Evolutionary conservation across 148 eudicot genomes (phyloP), one percentile per base, ranked within the genome.

Genomic region (Polygonum aviculare): DNA sequence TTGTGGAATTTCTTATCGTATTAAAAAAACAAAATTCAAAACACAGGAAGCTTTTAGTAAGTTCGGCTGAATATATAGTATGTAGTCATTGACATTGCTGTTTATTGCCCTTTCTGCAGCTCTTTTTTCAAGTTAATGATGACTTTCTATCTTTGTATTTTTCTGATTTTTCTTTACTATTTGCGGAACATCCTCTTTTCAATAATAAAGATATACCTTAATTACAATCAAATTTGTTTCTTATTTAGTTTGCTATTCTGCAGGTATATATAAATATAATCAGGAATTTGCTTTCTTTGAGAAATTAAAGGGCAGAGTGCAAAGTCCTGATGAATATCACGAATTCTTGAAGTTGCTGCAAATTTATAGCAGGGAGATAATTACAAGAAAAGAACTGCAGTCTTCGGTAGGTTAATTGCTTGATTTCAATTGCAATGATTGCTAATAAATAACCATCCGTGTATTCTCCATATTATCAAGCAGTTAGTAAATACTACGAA

Each of bases 291-390:
- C 84, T 59, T 83, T 86, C 73, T 82, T 79, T 67, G 88, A 85
- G 80, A 86, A 81, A 72, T 85, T 88, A 72, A 86, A 81, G 80
- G 90, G 86, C 19, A 80, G 84, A 72, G 60, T 86, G 62, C 81
- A 72, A 48, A 31, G 76, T 77, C 39, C 85, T 51, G 85, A 77
- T 50, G 76, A 70, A 76, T 83, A 80, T 59, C 79, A 86, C 80
- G 83, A 85, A 55, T 79, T 88, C 79, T 69, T 78, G 76, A 87
- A 80, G 79, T 86, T 83, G 71, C 81, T 84, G 45, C 54, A 76
- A 59, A 62, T 79, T 41, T 88, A 77, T 50, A 60, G 74, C 79
- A 78, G 72, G 73, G 84, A 84, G 72, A 73, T 76, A 44, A 81
- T 86, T 63, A 40, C 84, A 31, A 62, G 80, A 72, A 12, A 79